Conservation (phyloP, 2,329 filamentous ascomycete genomes). For the Fusarium dlaminii region DNA sequence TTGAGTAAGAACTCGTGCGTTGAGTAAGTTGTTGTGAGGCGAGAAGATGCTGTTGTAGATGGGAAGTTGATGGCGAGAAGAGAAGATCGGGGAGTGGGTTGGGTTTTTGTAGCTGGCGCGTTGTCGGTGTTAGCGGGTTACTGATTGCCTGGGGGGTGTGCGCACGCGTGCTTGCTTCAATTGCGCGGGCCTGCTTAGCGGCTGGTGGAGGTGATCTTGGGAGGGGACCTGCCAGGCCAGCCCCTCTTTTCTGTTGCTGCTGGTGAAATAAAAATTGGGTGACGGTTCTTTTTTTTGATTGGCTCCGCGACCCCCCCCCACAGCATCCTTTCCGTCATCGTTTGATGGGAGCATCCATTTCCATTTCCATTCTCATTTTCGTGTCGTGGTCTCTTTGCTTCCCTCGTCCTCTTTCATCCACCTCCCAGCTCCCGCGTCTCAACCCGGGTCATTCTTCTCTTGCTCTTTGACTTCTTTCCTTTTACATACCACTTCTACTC, state of each 20-base stretch:
- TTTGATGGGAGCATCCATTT: constrained; percentile 6
- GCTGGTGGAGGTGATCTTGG: constrained; percentile 34
- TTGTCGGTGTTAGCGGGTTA: constrained; percentile 60
- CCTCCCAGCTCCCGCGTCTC: not conserved
- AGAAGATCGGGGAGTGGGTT: constrained; percentile 61
- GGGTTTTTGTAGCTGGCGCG: constrained; percentile 71
- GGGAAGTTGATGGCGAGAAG: constrained; percentile 57
- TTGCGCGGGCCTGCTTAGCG: constrained; percentile 3
- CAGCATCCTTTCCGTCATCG: constrained; percentile 19
- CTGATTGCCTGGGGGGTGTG: constrained; percentile 60
- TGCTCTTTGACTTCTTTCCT: constrained; percentile 28
- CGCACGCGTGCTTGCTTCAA: constrained; percentile 34
- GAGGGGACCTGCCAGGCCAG: constrained; percentile 22
- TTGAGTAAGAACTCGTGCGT: constrained; percentile 29
- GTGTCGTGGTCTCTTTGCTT: not conserved
- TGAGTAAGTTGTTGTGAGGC: constrained; percentile 37
- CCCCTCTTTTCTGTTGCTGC: constrained; percentile 30
- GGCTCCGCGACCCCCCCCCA: constrained; percentile 8
- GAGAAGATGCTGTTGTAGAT: constrained; percentile 49
- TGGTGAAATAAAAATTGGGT: constrained; percentile 32
- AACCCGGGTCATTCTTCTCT: constrained; percentile 21
- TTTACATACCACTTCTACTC: constrained; percentile 24
- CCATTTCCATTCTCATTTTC: not conserved
- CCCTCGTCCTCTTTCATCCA: not conserved
- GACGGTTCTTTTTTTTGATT: constrained; percentile 37